Conservation (phyloP, 2,329 filamentous ascomycete genomes). For the Ambrosiella cleistominuta region DNA sequence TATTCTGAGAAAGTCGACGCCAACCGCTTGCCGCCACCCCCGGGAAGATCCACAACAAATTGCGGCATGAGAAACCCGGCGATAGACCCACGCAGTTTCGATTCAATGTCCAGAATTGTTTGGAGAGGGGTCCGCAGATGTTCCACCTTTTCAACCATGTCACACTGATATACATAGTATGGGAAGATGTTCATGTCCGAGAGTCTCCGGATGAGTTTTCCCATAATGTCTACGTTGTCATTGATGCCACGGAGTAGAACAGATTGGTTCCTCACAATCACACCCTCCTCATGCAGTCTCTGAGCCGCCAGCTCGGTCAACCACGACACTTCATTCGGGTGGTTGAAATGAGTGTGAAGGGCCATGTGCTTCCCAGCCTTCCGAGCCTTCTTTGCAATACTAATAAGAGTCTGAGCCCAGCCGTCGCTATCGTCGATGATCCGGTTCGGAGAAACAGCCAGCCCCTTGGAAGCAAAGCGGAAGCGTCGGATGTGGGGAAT, state of each 20-base stretch:
- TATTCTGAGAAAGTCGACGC: conserved; percentile 36
- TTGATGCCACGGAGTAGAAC: conserved; percentile 44
- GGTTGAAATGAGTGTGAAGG: conserved; percentile 49
- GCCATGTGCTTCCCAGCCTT: conserved; percentile 40
- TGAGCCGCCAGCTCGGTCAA: conserved; percentile 34
- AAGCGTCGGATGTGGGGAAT: conserved; percentile 42
- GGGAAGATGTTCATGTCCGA: conserved; percentile 40
- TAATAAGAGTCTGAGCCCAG: conserved; percentile 36
- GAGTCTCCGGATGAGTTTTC: conserved; percentile 32
- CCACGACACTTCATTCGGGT: conserved; percentile 45
- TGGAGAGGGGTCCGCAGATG: conserved; percentile 44
- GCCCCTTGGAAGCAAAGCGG: conserved; percentile 43
- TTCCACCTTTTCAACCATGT: conserved; percentile 43
- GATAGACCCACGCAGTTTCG: conserved; percentile 38
- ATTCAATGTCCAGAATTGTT: conserved; percentile 40
- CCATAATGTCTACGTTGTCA: conserved; percentile 35
- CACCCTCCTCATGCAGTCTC: conserved; percentile 27
- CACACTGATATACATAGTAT: conserved; percentile 49
- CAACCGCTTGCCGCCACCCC: conserved; percentile 44
- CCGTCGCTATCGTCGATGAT: conserved; percentile 33
- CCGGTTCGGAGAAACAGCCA: conserved; percentile 39
- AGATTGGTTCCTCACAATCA: conserved; percentile 32
- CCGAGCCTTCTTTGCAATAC: conserved; percentile 32
- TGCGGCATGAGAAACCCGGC: conserved; percentile 45
- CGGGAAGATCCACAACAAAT: conserved; percentile 46